Evolutionary conservation across 2,329 filamentous ascomycete genomes (phyloP), one percentile per base, ranked within the genome.

Genomic region (Penicillium griseofulvum): DNA sequence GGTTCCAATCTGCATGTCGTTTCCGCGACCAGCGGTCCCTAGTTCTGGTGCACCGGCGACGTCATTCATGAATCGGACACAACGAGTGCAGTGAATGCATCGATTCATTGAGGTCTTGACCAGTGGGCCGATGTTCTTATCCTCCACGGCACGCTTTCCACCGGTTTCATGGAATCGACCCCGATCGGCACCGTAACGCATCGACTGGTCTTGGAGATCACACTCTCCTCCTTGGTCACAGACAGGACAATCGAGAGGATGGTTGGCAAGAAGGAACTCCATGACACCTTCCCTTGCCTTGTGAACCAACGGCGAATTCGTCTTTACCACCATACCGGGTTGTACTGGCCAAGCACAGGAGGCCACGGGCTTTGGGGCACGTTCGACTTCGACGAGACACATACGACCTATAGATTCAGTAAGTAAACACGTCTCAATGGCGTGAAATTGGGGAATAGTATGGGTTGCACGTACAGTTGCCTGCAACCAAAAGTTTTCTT

Each of bases 21-120:
- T 97, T 72, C 94, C 94, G 80, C 94, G 90, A 71, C 94, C 94
- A 29, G 89, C 89, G 34, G 92, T 96, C 65, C 94, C 94, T 68
- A 99, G 84, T 76, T 99, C 94, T 34, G 94, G 91, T 57, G 94
- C 94, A 69, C 94, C 94, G 59, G 94, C 94, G 69, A 99, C 83
- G 70, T 99, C 94, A 78, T 97, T 99, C 73, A 94, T 90, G 77
- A 99, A 99, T 71, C 94, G 91, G 67, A 99, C 86, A 78, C 94
- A 99, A 70, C 94, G 87, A 61, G 94, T 99, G 83, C 94, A 99
- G 81, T 99, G 94, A 70, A 99, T 99, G 78, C 94, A 99, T 74
- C 94, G 86, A 83, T 99, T 99, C 94, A 99, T 99, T 47, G 94
- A 99, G 4, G 94, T 99, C 85, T 99, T 99, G 79, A 99, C 90